Conservation (phyloP, 208 protist genomes). For the Acanthamoeba lugdunensis region DNA sequence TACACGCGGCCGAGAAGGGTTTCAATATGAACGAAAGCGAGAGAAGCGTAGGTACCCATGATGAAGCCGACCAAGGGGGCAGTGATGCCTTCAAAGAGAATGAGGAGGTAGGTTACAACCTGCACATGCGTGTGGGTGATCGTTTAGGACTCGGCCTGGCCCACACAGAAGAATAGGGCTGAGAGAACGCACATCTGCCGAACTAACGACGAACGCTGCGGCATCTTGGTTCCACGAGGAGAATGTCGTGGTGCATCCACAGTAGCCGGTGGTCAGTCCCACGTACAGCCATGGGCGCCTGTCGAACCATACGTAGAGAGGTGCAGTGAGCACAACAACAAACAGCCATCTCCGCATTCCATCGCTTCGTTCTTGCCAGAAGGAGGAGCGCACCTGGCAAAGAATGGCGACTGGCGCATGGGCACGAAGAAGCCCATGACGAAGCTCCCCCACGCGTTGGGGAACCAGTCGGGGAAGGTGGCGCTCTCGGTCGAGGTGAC, state of each 20-base stretch:
- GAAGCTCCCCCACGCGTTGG: slow-evolving; percentile 68
- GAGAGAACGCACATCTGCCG: slow-evolving; percentile 6
- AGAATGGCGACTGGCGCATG: not conserved
- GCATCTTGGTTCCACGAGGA: slow-evolving; percentile 64
- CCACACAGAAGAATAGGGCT: not conserved
- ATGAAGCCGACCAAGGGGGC: slow-evolving; percentile 26
- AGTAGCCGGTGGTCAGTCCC: slow-evolving; percentile 59
- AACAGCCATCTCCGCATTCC: not conserved
- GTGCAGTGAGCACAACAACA: not conserved
- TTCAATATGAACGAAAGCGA: not conserved
- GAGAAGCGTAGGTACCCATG: not conserved
- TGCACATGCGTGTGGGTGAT: not conserved
- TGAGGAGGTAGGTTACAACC: slow-evolving; percentile 16
- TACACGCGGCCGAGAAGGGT: not conserved
- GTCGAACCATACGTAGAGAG: not conserved
- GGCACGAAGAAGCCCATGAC: slow-evolving; percentile 62
- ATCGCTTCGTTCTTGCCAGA: not conserved
- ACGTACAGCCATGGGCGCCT: slow-evolving; percentile 64
- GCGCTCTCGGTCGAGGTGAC: slow-evolving; percentile 17
- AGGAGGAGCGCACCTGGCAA: not conserved
- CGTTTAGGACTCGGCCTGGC: not conserved
- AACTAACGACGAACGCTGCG: not conserved
- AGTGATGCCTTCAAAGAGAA: slow-evolving; percentile 8
- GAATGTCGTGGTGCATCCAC: slow-evolving; percentile 66
- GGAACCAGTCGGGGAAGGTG: slow-evolving; percentile 67